These are phyloP conservation scores for Metschnikowia kofuensis DNA, from an alignment of 805 yeast genomes.

Conservation along the genomic window DNA sequence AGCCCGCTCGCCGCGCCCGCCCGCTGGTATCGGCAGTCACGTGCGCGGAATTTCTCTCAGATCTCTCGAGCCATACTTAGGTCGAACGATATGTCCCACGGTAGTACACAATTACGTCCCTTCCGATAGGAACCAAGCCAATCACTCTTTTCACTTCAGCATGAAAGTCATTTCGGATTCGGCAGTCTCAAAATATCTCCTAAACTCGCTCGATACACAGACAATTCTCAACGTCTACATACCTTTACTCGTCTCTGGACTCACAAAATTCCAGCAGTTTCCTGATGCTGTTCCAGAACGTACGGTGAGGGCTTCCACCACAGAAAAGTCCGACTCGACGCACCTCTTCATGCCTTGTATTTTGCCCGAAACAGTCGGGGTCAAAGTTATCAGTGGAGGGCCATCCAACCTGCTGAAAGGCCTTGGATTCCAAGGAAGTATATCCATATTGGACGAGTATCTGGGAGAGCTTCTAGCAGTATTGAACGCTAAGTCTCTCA, in stretches of 20 bases:
- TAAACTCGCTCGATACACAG: conserved; percentile 22
- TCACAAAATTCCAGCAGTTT: conserved; percentile 40
- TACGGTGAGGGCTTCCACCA: conserved; percentile 42
- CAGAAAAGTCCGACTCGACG: conserved; percentile 29
- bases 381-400: conserved; percentile 60
- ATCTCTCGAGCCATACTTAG: not conserved
- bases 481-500: conserved; percentile 54
- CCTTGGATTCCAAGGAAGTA: conserved; percentile 58
- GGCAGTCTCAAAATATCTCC: conserved; percentile 25
- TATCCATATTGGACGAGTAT: conserved; percentile 46
- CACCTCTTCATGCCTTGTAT: conserved; percentile 69
- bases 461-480: conserved; percentile 53
- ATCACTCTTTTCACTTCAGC: not conserved
- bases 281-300: conserved; percentile 52
- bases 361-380: conserved; percentile 49
- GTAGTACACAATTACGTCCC: too few relatives aligned
- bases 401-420: conserved; percentile 27
- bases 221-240: conserved; percentile 34
- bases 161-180: conserved; percentile 35
- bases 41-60: not conserved
- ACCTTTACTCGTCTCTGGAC: conserved; percentile 32
- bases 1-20: not conserved
- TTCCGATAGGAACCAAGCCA: too few relatives aligned
- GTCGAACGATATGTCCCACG: too few relatives aligned
- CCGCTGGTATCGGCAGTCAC: not conserved